A percentile compares a stretch with the other conserved stretches of the same genome.
phyloP scores from a whole-genome alignment of 257 asterid species.

The Nemophila menziesii region DNA sequence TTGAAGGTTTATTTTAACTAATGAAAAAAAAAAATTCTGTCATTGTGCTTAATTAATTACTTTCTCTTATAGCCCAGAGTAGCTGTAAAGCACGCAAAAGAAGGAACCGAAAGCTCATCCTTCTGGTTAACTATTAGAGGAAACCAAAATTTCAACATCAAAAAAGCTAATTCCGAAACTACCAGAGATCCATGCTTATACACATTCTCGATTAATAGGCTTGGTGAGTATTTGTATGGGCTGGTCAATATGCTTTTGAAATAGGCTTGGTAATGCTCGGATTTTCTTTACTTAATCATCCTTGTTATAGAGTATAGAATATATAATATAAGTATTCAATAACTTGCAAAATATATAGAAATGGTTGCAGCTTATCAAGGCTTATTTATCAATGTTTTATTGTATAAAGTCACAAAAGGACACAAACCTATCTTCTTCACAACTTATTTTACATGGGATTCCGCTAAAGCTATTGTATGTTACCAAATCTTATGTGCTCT shows the following conservation, averaged over 20 bases:
- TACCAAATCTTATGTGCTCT: too few species aligned
- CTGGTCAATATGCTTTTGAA: slow-evolving; percentile 92
- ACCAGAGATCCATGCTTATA: slow-evolving; percentile 84
- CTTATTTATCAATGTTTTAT: slow-evolving; percentile 61
- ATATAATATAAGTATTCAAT: slow-evolving; percentile 19
- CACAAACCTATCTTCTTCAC: slow-evolving; percentile 96
- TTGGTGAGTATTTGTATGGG: slow-evolving; percentile 94
- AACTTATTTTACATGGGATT: slow-evolving; percentile 83
- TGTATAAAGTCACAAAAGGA: slow-evolving; percentile 83
- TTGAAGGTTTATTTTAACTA: too few species aligned
- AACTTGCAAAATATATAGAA: slow-evolving; percentile 77
- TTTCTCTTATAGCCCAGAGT: slow-evolving; percentile 54
- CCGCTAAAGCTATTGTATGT: slow-evolving; percentile 84
- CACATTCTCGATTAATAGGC: slow-evolving; percentile 49
- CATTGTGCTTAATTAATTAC: background rate
- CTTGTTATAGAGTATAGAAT: slow-evolving; percentile 4
- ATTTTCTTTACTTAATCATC: background rate
- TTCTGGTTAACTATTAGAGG: slow-evolving; percentile 99
- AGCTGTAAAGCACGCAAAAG: slow-evolving; percentile 66
- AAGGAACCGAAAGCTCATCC: slow-evolving; percentile 97
- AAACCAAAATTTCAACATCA: slow-evolving; percentile 82
- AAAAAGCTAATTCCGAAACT: slow-evolving; percentile 51
- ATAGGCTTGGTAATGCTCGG: slow-evolving; percentile 76
- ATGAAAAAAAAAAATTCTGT: too few species aligned
- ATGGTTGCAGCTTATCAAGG: slow-evolving; percentile 88